phyloP scores from a whole-genome alignment of 768 basidiomycete genomes.

The Rubroboletus pulcherrimus region DNA sequence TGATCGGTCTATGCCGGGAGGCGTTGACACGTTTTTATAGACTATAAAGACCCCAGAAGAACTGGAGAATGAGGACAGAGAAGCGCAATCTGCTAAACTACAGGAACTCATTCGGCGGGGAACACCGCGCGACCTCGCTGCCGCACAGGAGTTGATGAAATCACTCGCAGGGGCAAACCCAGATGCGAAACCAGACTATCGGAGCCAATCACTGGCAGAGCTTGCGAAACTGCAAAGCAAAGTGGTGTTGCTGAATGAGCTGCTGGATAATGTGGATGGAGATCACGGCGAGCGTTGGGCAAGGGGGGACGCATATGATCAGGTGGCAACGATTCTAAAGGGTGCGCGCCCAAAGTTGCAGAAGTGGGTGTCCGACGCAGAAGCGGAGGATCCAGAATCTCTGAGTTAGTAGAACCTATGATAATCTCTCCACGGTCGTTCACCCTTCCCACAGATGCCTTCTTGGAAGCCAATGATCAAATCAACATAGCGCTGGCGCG shows the following conservation, averaged over 20 bases:
- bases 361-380: constrained; percentile 96
- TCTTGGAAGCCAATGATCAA: constrained; percentile 95
- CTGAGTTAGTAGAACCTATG: constrained; percentile 53
- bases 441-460: constrained; percentile 58
- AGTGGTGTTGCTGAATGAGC: constrained; percentile 92
- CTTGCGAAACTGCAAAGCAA: constrained; percentile 94
- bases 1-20: not conserved
- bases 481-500: constrained; percentile 90
- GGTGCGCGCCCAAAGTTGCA: constrained; percentile 91
- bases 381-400: constrained; percentile 83
- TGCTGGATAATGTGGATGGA: constrained; percentile 88
- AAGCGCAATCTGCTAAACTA: constrained; percentile 94
- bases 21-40: constrained; percentile 36
- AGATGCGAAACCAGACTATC: constrained; percentile 91
- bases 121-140: constrained; percentile 90
- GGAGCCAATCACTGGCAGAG: constrained; percentile 82
- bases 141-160: constrained; percentile 98
- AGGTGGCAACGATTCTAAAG: constrained; percentile 81
- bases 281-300: constrained; percentile 74
- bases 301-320: constrained; percentile 91
- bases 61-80: constrained; percentile 91
- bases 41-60: constrained; percentile 94
- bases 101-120: constrained; percentile 96
- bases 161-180: constrained; percentile 91
- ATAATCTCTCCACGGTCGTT: not conserved